Evolutionary conservation across 1,284 basidiomycete species (phyloP).

Genomic region (Ustilago nuda): DNA sequence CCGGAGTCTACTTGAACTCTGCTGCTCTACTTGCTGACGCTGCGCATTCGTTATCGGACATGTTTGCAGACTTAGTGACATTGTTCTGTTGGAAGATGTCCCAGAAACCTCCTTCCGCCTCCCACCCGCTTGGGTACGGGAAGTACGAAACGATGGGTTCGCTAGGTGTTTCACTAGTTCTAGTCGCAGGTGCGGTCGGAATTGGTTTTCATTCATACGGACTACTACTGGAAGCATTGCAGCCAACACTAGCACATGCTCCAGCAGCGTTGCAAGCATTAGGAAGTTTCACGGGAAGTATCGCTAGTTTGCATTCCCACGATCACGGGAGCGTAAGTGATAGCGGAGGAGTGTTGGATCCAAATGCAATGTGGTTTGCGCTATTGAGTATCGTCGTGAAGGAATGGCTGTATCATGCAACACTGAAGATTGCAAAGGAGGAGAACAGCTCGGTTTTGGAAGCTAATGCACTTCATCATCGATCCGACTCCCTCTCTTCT

Average conservation of each 20-base stretch:
- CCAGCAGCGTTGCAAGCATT: slow-evolving; percentile 76
- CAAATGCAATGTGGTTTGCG: slow-evolving; percentile 97
- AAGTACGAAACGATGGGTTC: slow-evolving; percentile 96
- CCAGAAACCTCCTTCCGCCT: slow-evolving; percentile 79
- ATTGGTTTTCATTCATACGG: slow-evolving; percentile 91
- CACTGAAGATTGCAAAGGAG: slow-evolving; percentile 81
- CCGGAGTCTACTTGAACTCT: slow-evolving; percentile 75
- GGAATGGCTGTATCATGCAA: slow-evolving; percentile 83
- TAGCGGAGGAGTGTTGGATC: slow-evolving; percentile 76
- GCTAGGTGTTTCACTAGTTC: slow-evolving; percentile 82
- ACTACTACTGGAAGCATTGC: slow-evolving; percentile 78
- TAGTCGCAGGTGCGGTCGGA: slow-evolving; percentile 85
- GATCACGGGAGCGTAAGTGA: slow-evolving; percentile 65
- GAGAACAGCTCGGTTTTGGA: slow-evolving; percentile 89
- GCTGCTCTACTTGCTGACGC: slow-evolving; percentile 93
- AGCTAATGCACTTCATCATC: slow-evolving; percentile 76
- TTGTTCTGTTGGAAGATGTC: slow-evolving; percentile 91
- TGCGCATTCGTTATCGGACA: slow-evolving; percentile 87
- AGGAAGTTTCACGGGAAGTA: slow-evolving; percentile 73
- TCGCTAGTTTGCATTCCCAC: slow-evolving; percentile 73
- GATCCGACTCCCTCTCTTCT: slow-evolving; percentile 77
- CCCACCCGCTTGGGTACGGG: slow-evolving; percentile 84
- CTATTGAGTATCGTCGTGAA: slow-evolving; percentile 82
- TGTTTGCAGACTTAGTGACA: slow-evolving; percentile 91
- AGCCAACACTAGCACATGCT: slow-evolving; percentile 69